phyloP scores from a whole-genome alignment of 2,329 filamentous ascomycete genomes.

The Aurifilum marmelostoma region DNA sequence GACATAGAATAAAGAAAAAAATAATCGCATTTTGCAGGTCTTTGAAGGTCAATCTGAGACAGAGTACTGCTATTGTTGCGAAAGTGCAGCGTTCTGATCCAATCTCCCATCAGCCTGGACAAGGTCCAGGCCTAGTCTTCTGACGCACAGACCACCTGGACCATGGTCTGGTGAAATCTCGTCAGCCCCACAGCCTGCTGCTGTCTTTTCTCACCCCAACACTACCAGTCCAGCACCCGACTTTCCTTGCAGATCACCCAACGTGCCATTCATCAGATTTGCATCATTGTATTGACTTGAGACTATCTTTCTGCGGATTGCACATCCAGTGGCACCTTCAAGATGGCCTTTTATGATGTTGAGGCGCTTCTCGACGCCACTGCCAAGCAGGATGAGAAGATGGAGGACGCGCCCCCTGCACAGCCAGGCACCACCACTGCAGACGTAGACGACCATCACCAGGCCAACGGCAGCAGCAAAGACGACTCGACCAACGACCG shows the following conservation, averaged over 20 bases:
- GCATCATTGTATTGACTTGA: conserved; percentile 3
- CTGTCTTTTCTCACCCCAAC: neutral
- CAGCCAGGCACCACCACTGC: conserved; percentile 38
- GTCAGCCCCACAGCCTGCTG: conserved; percentile 4
- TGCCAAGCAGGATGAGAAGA: conserved; percentile 62
- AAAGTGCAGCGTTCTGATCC: neutral
- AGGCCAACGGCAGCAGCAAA: conserved; percentile 47
- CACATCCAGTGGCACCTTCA: conserved; percentile 13
- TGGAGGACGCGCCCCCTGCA: conserved; percentile 32
- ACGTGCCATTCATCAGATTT: conserved; percentile 3
- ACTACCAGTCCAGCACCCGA: conserved; percentile 12
- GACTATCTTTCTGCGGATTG: neutral
- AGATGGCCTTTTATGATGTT: conserved; percentile 75
- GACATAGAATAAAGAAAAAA: neutral
- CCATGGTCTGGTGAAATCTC: conserved; percentile 9
- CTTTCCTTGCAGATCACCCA: conserved; percentile 1
- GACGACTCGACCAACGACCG: conserved; percentile 51
- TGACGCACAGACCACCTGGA: conserved; percentile 7
- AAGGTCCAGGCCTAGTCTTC: neutral
- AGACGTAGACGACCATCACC: conserved; percentile 63
- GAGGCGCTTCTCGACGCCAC: conserved; percentile 90
- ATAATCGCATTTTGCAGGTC: neutral
- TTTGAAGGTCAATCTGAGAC: neutral
- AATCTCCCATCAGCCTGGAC: neutral
- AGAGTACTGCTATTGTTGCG: neutral